These are phyloP conservation scores for Colletotrichum trifolii DNA, from an alignment of 2,329 filamentous ascomycete genomes.

Conservation along the genomic window DNA sequence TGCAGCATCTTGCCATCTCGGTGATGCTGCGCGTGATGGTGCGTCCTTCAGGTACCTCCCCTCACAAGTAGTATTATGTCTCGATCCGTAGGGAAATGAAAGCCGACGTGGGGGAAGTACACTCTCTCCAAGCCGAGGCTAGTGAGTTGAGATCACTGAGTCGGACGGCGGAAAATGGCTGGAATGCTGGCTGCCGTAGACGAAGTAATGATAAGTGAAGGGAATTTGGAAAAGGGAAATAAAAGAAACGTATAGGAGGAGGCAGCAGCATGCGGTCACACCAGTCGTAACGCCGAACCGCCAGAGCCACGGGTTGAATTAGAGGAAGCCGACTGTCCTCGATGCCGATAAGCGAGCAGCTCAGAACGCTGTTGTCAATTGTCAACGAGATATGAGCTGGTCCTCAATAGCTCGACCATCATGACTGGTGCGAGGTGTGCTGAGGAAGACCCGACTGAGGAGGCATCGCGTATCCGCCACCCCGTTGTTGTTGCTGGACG, in stretches of 20 bases:
- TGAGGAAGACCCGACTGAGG: conserved; percentile 82
- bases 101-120: conserved; percentile 1
- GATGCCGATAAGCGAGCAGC: conserved; percentile 40
- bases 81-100: conserved; percentile 11
- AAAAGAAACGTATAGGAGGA: conserved; percentile 32
- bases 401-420: conserved; percentile 45
- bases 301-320: conserved; percentile 48
- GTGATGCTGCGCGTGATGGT: neutral
- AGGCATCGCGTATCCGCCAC: conserved; percentile 82
- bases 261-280: conserved; percentile 31
- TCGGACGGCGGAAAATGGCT: neutral
- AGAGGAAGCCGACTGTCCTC: conserved; percentile 11
- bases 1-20: too few relatives aligned
- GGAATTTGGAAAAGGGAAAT: conserved; percentile 29
- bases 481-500: conserved; percentile 75
- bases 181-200: conserved; percentile 2
- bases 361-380: conserved; percentile 67
- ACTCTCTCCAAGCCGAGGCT: neutral
- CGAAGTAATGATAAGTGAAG: conserved; percentile 14
- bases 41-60: neutral
- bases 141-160: neutral
- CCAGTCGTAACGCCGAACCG: conserved; percentile 48
- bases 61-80: conserved; percentile 21
- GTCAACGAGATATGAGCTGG: conserved; percentile 58
- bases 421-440: conserved; percentile 84